These are phyloP conservation scores for Penicillium fuscoglaucum DNA, from an alignment of 2,329 filamentous ascomycete species.

Conservation along the genomic window DNA sequence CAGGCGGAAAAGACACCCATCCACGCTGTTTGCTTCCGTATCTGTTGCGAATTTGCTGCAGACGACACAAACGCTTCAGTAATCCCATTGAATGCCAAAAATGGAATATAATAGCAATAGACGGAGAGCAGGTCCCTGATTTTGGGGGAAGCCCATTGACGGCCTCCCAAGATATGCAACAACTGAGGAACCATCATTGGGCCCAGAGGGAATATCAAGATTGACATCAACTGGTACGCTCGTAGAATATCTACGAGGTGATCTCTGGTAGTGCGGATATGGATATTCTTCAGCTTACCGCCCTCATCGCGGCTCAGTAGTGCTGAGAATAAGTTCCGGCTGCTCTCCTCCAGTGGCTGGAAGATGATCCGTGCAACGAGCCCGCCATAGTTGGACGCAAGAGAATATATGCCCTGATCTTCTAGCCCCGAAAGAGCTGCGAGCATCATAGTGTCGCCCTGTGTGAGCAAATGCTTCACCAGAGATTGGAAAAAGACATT, in stretches of 20 bases:
- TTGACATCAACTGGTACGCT: constrained; percentile 72
- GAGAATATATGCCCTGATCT: constrained; percentile 86
- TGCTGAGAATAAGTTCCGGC: constrained; percentile 83
- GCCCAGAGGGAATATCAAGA: constrained; percentile 68
- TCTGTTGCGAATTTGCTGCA: constrained; percentile 72
- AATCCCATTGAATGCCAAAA: constrained; percentile 88
- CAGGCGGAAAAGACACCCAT: constrained; percentile 79
- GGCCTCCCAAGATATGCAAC: constrained; percentile 73
- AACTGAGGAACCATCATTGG: constrained; percentile 73
- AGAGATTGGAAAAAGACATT: constrained; percentile 85
- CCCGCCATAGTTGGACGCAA: constrained; percentile 93
- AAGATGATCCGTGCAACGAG: constrained; percentile 85
- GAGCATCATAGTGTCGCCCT: constrained; percentile 89
- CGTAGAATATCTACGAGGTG: constrained; percentile 58
- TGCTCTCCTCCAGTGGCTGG: constrained; percentile 93
- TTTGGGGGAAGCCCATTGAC: constrained; percentile 71
- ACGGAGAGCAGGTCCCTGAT: constrained; percentile 71
- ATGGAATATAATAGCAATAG: constrained; percentile 91
- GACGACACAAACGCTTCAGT: constrained; percentile 90
- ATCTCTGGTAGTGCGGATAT: constrained; percentile 31
- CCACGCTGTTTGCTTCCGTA: constrained; percentile 75
- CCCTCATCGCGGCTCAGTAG: constrained; percentile 57
- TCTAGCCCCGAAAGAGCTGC: constrained; percentile 71
- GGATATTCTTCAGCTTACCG: constrained; percentile 18
- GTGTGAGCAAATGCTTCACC: constrained; percentile 90